phyloP scores from a whole-genome alignment of 768 basidiomycete genomes.

The Suillus spraguei region DNA sequence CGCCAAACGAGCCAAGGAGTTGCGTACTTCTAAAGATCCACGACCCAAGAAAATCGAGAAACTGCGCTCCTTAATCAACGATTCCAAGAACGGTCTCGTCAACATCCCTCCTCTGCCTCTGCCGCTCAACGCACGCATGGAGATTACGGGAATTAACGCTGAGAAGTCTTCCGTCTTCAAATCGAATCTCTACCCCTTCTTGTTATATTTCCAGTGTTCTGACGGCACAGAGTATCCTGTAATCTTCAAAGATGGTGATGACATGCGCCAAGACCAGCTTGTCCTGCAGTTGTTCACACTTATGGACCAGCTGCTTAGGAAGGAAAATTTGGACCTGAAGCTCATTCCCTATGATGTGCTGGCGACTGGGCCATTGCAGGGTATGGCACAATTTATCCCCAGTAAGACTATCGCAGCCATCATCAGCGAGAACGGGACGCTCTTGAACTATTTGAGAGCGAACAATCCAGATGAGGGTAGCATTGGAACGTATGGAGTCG shows the following conservation, averaged over 20 bases:
- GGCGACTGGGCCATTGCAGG: slow-evolving; percentile 89
- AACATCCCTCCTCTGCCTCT: slow-evolving; percentile 82
- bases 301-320: slow-evolving; percentile 91
- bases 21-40: slow-evolving; percentile 88
- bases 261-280: slow-evolving; percentile 97
- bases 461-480: slow-evolving; percentile 94
- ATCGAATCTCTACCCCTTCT: slow-evolving; percentile 90
- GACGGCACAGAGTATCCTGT: slow-evolving; percentile 89
- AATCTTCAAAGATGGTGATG: slow-evolving; percentile 99
- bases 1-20: slow-evolving; percentile 82
- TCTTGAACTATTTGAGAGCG: slow-evolving; percentile 86
- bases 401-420: slow-evolving; percentile 96
- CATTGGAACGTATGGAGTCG: slow-evolving; percentile 93
- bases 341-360: slow-evolving; percentile 91
- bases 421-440: slow-evolving; percentile 85
- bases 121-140: slow-evolving; percentile 86
- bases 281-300: slow-evolving; percentile 98
- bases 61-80: slow-evolving; percentile 79
- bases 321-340: slow-evolving; percentile 94
- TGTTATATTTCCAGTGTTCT: slow-evolving; percentile 86
- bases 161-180: slow-evolving; percentile 98
- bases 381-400: slow-evolving; percentile 95
- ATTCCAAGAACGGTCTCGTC: slow-evolving; percentile 83
- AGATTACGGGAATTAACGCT: slow-evolving; percentile 83
- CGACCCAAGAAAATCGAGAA: slow-evolving; percentile 98